phyloP scores from a whole-genome alignment of 345 rosid species.

The Boechera stricta region DNA sequence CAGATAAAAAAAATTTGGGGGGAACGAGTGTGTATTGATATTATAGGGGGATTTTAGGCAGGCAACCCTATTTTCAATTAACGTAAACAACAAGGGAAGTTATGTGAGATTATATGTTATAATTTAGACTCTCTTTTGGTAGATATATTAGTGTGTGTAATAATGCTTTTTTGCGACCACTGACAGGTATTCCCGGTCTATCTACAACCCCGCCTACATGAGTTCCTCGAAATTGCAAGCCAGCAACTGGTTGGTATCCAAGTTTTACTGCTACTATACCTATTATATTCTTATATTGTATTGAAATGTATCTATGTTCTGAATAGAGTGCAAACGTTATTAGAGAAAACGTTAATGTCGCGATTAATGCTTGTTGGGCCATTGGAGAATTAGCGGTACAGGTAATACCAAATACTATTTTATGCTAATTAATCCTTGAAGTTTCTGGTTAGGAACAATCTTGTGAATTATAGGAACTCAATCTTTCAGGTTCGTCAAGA shows the following conservation, averaged over 20 bases:
- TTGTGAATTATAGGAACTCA: constrained; percentile 16
- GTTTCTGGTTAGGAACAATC: constrained; percentile 9
- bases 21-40: too few species aligned
- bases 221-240: constrained; percentile 65
- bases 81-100: neutral
- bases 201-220: constrained; percentile 61
- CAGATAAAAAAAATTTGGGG: too few species aligned
- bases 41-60: too few species aligned
- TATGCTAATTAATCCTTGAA: neutral
- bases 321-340: neutral
- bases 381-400: constrained; percentile 79
- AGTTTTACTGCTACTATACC: constrained; percentile 20
- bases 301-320: neutral
- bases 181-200: constrained; percentile 64
- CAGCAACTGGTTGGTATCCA: constrained; percentile 68
- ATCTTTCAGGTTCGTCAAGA: constrained; percentile 77
- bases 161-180: constrained; percentile 13
- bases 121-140: constrained; percentile 30
- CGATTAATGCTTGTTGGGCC: constrained; percentile 81
- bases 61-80: neutral
- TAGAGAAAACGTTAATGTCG: neutral
- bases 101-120: neutral
- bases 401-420: constrained; percentile 53
- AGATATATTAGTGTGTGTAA: neutral
- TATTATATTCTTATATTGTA: constrained; percentile 16